phyloP scores from a whole-genome alignment of 257 asterid species.

The Solanum arcanum region DNA sequence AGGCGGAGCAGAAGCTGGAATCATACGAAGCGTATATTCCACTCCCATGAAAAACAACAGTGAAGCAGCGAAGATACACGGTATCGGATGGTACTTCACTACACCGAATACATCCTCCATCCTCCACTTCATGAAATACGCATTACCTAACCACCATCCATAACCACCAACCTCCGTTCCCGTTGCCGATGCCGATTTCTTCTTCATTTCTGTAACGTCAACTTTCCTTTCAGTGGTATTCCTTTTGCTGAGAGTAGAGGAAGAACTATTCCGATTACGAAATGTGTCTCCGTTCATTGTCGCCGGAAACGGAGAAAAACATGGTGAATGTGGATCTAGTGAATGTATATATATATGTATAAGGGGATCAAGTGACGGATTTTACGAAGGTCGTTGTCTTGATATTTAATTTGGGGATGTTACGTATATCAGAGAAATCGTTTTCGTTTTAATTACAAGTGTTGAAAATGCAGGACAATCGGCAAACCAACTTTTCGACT shows the following conservation, averaged over 20 bases:
- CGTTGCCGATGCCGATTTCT: neutral
- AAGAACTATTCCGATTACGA: neutral
- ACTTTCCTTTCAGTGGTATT: neutral
- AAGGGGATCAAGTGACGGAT: neutral
- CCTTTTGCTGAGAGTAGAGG: neutral
- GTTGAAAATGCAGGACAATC: neutral
- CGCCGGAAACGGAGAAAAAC: neutral
- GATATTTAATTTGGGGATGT: neutral
- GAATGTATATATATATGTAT: neutral
- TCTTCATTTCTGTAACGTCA: neutral
- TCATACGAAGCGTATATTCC: constrained; percentile 28
- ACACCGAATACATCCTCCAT: constrained; percentile 17
- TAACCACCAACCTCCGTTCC: neutral
- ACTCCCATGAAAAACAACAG: constrained; percentile 33
- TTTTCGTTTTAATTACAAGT: neutral
- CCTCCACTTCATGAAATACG: constrained; percentile 21
- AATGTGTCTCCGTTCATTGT: neutral
- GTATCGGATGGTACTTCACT: constrained; percentile 19
- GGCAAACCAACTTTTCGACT: neutral
- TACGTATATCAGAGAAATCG: neutral
- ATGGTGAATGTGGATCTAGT: neutral
- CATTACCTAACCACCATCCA: constrained; percentile 1
- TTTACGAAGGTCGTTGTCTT: neutral
- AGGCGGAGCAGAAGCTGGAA: constrained; percentile 26
- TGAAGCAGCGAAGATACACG: constrained; percentile 21